These are phyloP conservation scores for Nymphaea colorata DNA, from an alignment of 164 flowering plant genomes.

Conservation along the genomic window DNA sequence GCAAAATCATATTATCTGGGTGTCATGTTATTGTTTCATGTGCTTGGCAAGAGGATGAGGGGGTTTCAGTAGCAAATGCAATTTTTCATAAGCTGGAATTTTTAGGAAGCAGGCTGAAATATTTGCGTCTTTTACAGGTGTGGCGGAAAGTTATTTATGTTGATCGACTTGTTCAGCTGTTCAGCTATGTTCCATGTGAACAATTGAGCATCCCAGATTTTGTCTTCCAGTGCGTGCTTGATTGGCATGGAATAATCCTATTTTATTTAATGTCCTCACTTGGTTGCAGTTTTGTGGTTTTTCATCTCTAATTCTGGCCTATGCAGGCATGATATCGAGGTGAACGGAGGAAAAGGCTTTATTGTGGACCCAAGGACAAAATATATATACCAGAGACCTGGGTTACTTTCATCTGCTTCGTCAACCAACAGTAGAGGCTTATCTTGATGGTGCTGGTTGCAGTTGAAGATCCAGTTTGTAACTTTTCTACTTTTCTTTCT, in stretches of 20 bases:
- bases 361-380: slow-evolving; percentile 94
- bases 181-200: slow-evolving; percentile 93
- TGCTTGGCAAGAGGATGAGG: too few relatives aligned
- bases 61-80: too few relatives aligned
- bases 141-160: slow-evolving; percentile 95
- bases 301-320: background rate
- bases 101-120: too few relatives aligned
- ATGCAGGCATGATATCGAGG: slow-evolving; percentile 95
- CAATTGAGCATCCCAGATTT: slow-evolving; percentile 94
- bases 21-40: too few relatives aligned
- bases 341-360: slow-evolving; percentile 92
- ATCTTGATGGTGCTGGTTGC: background rate
- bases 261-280: background rate
- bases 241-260: background rate
- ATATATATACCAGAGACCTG: slow-evolving; percentile 75
- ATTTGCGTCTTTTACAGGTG: slow-evolving; percentile 26
- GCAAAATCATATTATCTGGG: too few relatives aligned
- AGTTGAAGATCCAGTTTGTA: background rate
- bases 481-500: background rate
- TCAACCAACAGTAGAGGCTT: background rate
- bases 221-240: slow-evolving; percentile 77
- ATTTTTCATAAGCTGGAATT: too few relatives aligned
- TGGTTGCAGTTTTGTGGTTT: background rate
- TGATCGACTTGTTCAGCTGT: slow-evolving; percentile 85
- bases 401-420: background rate